Base-by-base conservation (phyloP, 345 rosid genomes). In the Kandelia obovata region DNA sequence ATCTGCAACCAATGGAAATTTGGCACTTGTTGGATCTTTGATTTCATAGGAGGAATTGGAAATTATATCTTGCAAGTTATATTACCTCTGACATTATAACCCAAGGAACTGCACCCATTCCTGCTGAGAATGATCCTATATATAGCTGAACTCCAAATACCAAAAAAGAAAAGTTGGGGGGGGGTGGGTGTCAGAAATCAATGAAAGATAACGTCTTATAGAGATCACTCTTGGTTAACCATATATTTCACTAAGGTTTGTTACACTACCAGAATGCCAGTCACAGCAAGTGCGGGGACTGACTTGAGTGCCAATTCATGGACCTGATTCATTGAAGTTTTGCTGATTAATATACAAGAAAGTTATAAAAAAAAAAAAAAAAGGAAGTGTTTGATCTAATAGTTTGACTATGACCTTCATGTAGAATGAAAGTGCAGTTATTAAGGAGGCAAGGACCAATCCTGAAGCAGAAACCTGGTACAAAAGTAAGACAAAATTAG, bases 81-180 rank as follows among this genome's bases (percentile, higher is more conserved):
- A 19, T 80, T 87, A 93, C 97, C 96, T 93, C 97, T 11, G 97
- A 93, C 98, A 93, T 93, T 66, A 93, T 76, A 1, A 95, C 97
- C 99, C 97, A 95, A 2, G 99, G 97, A 83, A 91, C 89, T 35
- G 98, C 95, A 53, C 98, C 97, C 96, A 94, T 88, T 75, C 98
- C 98, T 53, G 85, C 86, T 5, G 98, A 89, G 75, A 94, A 94
- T 3, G 96, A 77, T 56, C 83, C 85, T 77, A 94, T 84, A 83
- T 87, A 94, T 64, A 89, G 70, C 97, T 94, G 89, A 21, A 62
- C 69, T 63, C 63, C 65, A 43, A 31, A 31, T 0, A 31, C 3
- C 3, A 7, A 1, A 34, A 34, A 6, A 34, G 0, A 43, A 43
- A 43, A 2, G 16, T 0, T 26, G 71, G 47, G 32, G 49, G 28